Evolutionary conservation across 2,329 filamentous ascomycete species (phyloP), one percentile per base, ranked within the genome.

Genomic region (Fusarium longipes): DNA sequence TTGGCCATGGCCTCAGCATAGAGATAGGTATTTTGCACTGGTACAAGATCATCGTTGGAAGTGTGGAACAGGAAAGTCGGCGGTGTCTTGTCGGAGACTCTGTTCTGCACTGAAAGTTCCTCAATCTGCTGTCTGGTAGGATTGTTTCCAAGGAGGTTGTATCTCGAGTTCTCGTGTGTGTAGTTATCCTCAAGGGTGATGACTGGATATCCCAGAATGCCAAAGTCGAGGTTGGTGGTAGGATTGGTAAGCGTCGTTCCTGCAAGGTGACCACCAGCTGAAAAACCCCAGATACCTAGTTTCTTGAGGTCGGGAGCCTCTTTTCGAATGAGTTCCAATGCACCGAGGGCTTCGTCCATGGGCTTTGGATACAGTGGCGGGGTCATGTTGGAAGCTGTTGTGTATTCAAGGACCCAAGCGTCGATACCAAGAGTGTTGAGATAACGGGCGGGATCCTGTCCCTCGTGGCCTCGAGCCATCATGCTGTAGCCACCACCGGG

Each of bases 21-120:
- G 1, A 69, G 30, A 20, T 67, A 57, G 0, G 57, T 66, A 4
- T 69, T 69, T 5, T 63, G 53, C 10, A 69, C 65, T 1, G 65
- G 65, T 2, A 69, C 66, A 3, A 56, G 27, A 18, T 29, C 42
- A 11, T 69, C 66, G 11, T 69, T 33, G 0, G 65, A 68, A 8
- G 66, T 69, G 36, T 69, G 66, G 24, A 69, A 69, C 7, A 69
- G 36, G 29, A 69, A 66, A 0, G 65, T 69, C 0, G 62, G 62
- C 0, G 66, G 65, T 1, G 66, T 69, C 17, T 56, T 56, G 1
- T 42, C 18, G 1, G 65, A 59, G 8, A 69, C 66, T 6, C 57
- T 29, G 8, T 69, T 63, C 5, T 69, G 65, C 0, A 56, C 65
- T 0, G 66, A 69, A 3, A 69, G 58, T 1, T 49, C 43, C 4